Conservation (phyloP, 2,329 filamentous ascomycete genomes). For the Chalara sp. region DNA sequence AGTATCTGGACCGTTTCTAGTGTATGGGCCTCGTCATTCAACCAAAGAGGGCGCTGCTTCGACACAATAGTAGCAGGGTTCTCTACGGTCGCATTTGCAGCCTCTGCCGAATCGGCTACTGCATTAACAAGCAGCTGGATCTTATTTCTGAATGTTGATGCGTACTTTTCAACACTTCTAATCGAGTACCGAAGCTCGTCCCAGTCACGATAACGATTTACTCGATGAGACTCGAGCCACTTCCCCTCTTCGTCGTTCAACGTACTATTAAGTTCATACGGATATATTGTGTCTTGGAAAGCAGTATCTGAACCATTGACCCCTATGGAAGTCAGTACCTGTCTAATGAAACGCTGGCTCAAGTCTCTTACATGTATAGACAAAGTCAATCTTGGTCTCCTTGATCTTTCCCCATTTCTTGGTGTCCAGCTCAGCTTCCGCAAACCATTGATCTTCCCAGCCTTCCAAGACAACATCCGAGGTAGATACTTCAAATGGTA, state of each 20-base stretch:
- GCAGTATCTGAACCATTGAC: conserved; percentile 36
- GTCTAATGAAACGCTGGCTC: not conserved
- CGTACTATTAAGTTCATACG: conserved; percentile 33
- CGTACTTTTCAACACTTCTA: conserved; percentile 34
- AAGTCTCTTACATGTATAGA: conserved; percentile 31
- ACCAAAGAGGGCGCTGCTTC: conserved; percentile 32
- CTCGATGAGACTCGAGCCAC: conserved; percentile 34
- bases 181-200: conserved; percentile 38
- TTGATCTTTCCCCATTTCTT: conserved; percentile 25
- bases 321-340: conserved; percentile 14
- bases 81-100: conserved; percentile 10
- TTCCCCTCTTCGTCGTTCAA: conserved; percentile 34
- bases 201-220: conserved; percentile 39
- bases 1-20: conserved; percentile 30
- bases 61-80: conserved; percentile 20
- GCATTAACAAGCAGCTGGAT: conserved; percentile 38
- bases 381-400: conserved; percentile 37
- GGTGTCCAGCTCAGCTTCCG: conserved; percentile 27
- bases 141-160: conserved; percentile 34
- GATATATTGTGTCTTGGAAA: conserved; percentile 30
- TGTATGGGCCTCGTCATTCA: conserved; percentile 28
- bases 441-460: conserved; percentile 37
- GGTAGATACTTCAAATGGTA: conserved; percentile 33
- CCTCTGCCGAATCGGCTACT: conserved; percentile 19
- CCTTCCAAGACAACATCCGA: conserved; percentile 30